phyloP scores from a whole-genome alignment of 768 basidiomycete species.

The Termitomyces sp. region DNA sequence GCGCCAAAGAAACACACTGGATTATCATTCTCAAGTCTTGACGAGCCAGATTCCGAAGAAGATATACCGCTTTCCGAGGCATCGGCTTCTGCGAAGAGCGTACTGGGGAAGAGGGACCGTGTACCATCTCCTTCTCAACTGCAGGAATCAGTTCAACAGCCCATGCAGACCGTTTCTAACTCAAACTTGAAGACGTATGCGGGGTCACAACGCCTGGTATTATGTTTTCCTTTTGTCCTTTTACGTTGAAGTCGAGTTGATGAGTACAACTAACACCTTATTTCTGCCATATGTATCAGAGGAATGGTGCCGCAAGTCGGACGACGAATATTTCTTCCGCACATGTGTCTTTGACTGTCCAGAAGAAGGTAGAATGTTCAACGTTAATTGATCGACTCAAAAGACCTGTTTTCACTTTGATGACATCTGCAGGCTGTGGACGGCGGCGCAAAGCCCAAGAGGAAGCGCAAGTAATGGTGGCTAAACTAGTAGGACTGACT shows the following conservation, averaged over 20 bases:
- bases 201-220: constrained; percentile 10
- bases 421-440: constrained; percentile 1
- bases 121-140: constrained; percentile 4
- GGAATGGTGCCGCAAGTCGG: neutral
- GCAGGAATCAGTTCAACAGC: neutral
- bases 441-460: constrained; percentile 1
- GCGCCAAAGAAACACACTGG: neutral
- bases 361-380: constrained; percentile 6
- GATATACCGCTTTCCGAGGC: constrained; percentile 14
- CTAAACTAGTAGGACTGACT: too few relatives aligned
- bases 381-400: neutral
- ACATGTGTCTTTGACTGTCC: neutral
- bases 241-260: neutral
- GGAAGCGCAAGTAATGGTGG: constrained; percentile 4
- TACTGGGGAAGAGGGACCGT: constrained; percentile 13
- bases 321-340: neutral
- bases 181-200: neutral
- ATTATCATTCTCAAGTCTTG: constrained; percentile 8
- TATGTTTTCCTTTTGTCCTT: neutral
- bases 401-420: neutral
- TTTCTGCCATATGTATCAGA: neutral
- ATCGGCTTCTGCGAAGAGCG: neutral
- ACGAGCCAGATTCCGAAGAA: constrained; percentile 13
- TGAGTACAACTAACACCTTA: neutral
- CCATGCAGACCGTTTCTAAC: neutral